phyloP scores from a whole-genome alignment of 495 filamentous ascomycete genomes.

The Schizothecium vesticola region DNA sequence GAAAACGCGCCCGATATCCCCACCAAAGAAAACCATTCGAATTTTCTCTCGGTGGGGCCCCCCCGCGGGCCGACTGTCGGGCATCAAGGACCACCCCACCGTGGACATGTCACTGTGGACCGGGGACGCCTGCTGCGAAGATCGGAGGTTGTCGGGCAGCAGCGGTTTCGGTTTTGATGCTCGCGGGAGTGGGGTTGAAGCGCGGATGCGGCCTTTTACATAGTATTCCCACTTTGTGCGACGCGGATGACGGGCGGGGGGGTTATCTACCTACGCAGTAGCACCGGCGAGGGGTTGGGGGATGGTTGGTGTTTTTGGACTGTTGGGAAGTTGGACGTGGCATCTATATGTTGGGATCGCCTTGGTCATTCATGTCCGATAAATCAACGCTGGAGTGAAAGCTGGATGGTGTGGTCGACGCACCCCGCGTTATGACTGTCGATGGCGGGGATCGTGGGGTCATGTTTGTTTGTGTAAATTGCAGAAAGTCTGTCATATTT shows the following conservation, averaged over 20 bases:
- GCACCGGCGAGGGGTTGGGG: background rate
- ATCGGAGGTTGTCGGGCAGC: background rate
- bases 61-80: background rate
- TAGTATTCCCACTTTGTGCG: background rate
- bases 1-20: background rate
- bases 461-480: background rate
- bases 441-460: background rate
- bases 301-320: no score
- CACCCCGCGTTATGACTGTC: background rate
- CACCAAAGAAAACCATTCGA: background rate
- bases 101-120: background rate
- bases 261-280: background rate
- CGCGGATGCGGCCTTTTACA: background rate
- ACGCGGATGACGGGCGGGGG: background rate
- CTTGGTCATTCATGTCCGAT: no score
- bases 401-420: background rate
- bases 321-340: background rate
- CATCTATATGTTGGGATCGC: background rate
- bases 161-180: background rate
- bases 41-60: background rate
- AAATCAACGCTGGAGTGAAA: background rate
- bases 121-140: background rate
- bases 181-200: background rate
- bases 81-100: background rate
- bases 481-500: background rate